Evolutionary conservation across 495 filamentous ascomycete species (phyloP).

Genomic region (Xanthoparmelia taractica): DNA sequence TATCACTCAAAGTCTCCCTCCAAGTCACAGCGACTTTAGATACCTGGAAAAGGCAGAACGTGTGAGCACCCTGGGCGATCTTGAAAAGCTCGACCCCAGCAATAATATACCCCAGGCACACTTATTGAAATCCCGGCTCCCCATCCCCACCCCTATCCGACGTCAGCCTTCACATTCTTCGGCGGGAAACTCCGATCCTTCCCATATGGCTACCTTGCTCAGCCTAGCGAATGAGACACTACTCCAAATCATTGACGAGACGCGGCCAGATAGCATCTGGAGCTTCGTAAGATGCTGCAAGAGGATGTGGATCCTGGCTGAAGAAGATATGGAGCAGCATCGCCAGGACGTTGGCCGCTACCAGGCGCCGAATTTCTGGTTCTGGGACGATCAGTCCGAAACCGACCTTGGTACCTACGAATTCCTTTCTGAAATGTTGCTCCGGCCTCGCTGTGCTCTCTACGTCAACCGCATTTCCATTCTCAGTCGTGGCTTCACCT

Average conservation of each 20-base stretch:
- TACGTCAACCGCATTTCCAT: neutral
- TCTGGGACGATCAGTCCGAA: neutral
- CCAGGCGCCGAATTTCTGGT: neutral
- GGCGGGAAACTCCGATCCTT: neutral
- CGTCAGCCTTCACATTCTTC: neutral
- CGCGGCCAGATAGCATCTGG: neutral
- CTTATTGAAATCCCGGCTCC: neutral
- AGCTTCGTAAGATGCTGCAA: neutral
- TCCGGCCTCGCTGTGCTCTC: neutral
- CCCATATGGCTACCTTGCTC: neutral
- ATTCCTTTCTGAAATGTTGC: neutral
- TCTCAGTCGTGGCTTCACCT: neutral
- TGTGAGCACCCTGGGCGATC: neutral
- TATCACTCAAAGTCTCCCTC: neutral
- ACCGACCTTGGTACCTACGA: neutral
- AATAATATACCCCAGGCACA: neutral
- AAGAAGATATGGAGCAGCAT: neutral
- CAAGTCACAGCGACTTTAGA: neutral
- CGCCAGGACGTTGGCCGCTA: neutral
- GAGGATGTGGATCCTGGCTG: neutral
- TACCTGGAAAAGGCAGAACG: neutral
- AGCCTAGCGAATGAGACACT: constrained; percentile 1
- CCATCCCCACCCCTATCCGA: neutral
- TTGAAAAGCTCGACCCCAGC: neutral
- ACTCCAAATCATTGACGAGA: neutral